Base-by-base conservation (phyloP, 441 rosid species). In the Gossypium gossypioides region DNA sequence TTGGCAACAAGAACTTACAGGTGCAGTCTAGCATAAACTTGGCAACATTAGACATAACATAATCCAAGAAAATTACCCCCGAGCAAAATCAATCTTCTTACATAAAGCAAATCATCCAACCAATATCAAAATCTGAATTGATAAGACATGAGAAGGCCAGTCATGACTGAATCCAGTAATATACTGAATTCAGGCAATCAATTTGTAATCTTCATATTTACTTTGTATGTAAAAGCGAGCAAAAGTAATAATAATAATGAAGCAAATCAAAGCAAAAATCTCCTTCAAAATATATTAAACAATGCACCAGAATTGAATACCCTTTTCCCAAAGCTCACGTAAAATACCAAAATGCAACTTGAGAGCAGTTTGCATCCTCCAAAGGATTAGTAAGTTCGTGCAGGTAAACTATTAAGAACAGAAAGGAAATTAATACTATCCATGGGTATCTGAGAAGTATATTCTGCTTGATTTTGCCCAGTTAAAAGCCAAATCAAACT, bases 401-500 rank as follows among this genome's bases (percentile, higher is more conserved):
- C 63, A n/a, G 55, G 68, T 21, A 2, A 19, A n/a, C 34, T 6
- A 59, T 10, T 24, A 46, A 63, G 22, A 27, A 46, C 56, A 25
- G 3, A 4, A 25, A 8, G 25, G 6, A 51, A 27, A 24, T 12
- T 51, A 15, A 52, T 16, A 29, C 44, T 16, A 10, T 22, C 61
- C 29, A 22, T 57, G 61, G 32, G 44, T 37, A 24, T 22, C 15
- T 22, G 61, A 12, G 32, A 57, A 57, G 34, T 10, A 57, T 10
- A 57, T 51, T 51, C 21, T 24, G 29, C 1, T 29, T 24, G 25
- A 24, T 10, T 57, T 13, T 12, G 34, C 29, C 24, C 29, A 48
- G 50, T 52, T 40, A 61, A 69, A 52, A 37, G 48, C 73, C 34
- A 69, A 37, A 22, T 24, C 55, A 12, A 44, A 57, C 50, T 61